These are phyloP conservation scores for Penicillium manginii DNA, from an alignment of 495 filamentous ascomycete species.

Conservation along the genomic window DNA sequence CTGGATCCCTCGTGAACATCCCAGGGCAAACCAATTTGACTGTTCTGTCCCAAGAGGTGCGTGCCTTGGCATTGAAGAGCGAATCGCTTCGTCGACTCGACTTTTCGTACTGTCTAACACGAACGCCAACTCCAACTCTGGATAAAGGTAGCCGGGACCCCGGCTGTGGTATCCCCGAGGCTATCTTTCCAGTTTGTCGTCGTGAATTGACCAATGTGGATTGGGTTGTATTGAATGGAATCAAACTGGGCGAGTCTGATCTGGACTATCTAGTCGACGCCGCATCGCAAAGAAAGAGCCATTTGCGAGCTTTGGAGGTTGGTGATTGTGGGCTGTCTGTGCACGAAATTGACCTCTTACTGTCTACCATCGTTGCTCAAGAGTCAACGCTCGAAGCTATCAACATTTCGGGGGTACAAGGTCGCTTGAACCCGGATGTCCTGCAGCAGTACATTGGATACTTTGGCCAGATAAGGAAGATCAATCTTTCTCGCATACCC, in stretches of 20 bases:
- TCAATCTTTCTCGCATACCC: slow-evolving; percentile 71
- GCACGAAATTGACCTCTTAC: slow-evolving; percentile 47
- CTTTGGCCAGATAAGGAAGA: slow-evolving; percentile 70
- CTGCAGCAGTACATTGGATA: slow-evolving; percentile 66
- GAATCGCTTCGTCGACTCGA: slow-evolving; percentile 64
- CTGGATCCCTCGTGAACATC: slow-evolving; percentile 59
- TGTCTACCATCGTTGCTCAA: slow-evolving; percentile 57
- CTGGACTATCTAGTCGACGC: slow-evolving; percentile 73
- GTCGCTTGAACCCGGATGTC: slow-evolving; percentile 66
- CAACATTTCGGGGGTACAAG: slow-evolving; percentile 76
- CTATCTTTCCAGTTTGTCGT: slow-evolving; percentile 75
- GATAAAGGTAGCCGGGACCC: slow-evolving; percentile 61
- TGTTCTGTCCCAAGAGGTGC: slow-evolving; percentile 72
- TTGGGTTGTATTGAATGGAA: slow-evolving; percentile 82
- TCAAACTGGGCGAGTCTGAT: slow-evolving; percentile 80
- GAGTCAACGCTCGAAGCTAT: slow-evolving; percentile 74
- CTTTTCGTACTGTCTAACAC: slow-evolving; percentile 61
- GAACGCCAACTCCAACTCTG: slow-evolving; percentile 52
- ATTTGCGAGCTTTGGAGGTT: slow-evolving; percentile 81
- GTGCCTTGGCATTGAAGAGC: slow-evolving; percentile 71
- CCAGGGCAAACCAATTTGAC: slow-evolving; percentile 62
- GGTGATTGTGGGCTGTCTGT: slow-evolving; percentile 73
- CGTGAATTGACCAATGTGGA: slow-evolving; percentile 75
- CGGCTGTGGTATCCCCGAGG: slow-evolving; percentile 79
- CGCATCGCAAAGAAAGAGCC: slow-evolving; percentile 63